phyloP scores from a whole-genome alignment of 1,139 yeast species.

The Magnusiomyces suaveolens region DNA sequence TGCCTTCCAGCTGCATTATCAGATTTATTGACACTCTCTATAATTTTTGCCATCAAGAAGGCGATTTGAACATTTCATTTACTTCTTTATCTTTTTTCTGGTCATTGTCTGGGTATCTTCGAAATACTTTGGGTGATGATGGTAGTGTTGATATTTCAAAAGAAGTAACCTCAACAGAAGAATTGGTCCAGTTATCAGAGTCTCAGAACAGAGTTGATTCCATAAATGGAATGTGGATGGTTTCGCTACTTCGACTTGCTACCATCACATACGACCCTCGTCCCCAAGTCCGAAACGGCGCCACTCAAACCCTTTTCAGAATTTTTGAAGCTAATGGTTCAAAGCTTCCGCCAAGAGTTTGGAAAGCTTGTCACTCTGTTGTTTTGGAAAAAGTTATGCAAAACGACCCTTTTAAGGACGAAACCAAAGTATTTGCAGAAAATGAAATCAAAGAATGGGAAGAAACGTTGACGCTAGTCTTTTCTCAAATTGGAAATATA shows the following conservation, averaged over 20 bases:
- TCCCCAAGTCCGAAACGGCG: slow-evolving; percentile 78
- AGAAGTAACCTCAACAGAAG: slow-evolving; percentile 9
- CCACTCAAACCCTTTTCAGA: slow-evolving; percentile 78
- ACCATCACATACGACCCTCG: slow-evolving; percentile 54
- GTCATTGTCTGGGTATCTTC: slow-evolving; percentile 73
- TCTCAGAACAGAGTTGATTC: slow-evolving; percentile 12
- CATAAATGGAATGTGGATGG: slow-evolving; percentile 46
- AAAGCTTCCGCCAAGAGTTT: slow-evolving; percentile 36
- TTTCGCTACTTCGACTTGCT: slow-evolving; percentile 52
- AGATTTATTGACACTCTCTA: slow-evolving; percentile 61
- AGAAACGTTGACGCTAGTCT: slow-evolving; percentile 48
- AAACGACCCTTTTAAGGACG: slow-evolving; percentile 19
- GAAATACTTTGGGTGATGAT: slow-evolving; percentile 20
- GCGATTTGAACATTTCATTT: slow-evolving; percentile 76
- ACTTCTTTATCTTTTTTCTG: slow-evolving; percentile 88
- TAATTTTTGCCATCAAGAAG: slow-evolving; percentile 58
- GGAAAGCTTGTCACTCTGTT: slow-evolving; percentile 32
- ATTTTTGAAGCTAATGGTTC: slow-evolving; percentile 71
- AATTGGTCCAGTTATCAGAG: slow-evolving; percentile 5
- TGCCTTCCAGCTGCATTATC: slow-evolving; percentile 52
- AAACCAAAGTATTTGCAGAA: too few relatives aligned
- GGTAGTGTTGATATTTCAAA: slow-evolving; percentile 5
- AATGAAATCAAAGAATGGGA: slow-evolving; percentile 40
- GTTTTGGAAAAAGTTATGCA: slow-evolving; percentile 32
- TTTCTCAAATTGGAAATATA: slow-evolving; percentile 50